Evolutionary conservation across 176 grass and related monocot genomes (phyloP).

Genomic region (Hordeum marinum): DNA sequence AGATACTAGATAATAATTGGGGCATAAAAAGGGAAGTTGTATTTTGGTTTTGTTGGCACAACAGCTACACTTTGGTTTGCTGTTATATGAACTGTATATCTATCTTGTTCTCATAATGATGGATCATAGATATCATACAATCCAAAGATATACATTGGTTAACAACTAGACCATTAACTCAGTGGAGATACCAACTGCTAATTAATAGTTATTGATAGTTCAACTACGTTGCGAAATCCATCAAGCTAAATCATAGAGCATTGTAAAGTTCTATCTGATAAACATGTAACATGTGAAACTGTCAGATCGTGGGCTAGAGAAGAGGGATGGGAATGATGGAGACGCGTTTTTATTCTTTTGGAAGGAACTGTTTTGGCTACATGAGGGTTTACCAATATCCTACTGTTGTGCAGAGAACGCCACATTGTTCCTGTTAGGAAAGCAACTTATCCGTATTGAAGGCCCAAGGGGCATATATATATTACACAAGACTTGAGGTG

Average conservation of each 20-base stretch:
- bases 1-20: not conserved
- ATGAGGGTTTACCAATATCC: not conserved
- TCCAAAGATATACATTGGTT: not conserved
- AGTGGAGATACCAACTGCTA: not conserved
- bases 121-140: not conserved
- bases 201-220: not conserved
- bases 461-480: too few relatives aligned
- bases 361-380: not conserved
- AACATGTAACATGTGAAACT: not conserved
- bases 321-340: not conserved
- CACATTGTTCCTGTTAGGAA: not conserved
- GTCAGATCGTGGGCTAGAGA: not conserved
- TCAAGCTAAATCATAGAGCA: not conserved
- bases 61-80: not conserved
- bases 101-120: not conserved
- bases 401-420: not conserved
- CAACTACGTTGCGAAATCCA: not conserved
- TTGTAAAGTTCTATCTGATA: slow-evolving; percentile 14
- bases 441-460: too few relatives aligned
- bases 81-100: not conserved
- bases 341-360: not conserved
- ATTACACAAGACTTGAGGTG: too few relatives aligned
- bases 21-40: not conserved
- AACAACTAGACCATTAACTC: not conserved
- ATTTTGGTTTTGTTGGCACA: not conserved